Conservation (phyloP, 306 rosid species). For the Malus domestica region ASM211411v1 NC_041794.1:19962501-19963000, state of each 20-base stretch:
- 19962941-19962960: background rate
- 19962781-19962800: slow-evolving; percentile 75
- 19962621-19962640: slow-evolving; percentile 63
- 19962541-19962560: slow-evolving; percentile 64
- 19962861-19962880: slow-evolving; percentile 93
- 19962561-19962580: slow-evolving; percentile 47
- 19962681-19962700: slow-evolving; percentile 69
- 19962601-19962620: slow-evolving; percentile 53
- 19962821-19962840: slow-evolving; percentile 81
- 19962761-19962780: slow-evolving; percentile 76
- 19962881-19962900: slow-evolving; percentile 82
- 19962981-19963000: background rate
- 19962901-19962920: slow-evolving; percentile 70
- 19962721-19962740: slow-evolving; percentile 81
- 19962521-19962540: slow-evolving; percentile 80
- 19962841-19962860: slow-evolving; percentile 75
- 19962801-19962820: slow-evolving; percentile 69
- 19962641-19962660: slow-evolving; percentile 62
- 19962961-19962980: background rate
- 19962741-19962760: slow-evolving; percentile 52
- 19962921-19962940: slow-evolving; percentile 75
- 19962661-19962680: slow-evolving; percentile 72
- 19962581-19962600: slow-evolving; percentile 35
- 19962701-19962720: slow-evolving; percentile 78
- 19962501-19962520: slow-evolving; percentile 81